phyloP scores from a whole-genome alignment of 2,329 filamentous ascomycete species.

The Rhexocercosporidium sp. region DNA sequence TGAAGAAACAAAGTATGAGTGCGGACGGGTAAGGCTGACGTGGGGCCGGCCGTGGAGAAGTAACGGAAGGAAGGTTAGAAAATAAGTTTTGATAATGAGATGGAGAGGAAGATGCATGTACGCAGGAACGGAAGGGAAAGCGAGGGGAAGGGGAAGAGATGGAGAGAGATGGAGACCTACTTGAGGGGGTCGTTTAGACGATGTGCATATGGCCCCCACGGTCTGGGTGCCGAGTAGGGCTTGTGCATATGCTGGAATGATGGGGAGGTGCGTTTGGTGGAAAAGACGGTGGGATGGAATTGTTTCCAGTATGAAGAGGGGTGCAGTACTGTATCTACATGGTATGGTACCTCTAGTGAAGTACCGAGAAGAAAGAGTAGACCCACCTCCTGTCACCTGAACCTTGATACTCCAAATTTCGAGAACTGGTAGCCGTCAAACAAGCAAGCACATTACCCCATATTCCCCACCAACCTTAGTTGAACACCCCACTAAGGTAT shows the following conservation, averaged over 20 bases:
- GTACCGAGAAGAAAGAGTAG: no score
- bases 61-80: no score
- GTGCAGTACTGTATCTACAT: no score
- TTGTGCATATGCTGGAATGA: neutral
- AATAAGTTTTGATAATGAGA: neutral
- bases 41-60: neutral
- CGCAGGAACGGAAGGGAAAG: slow-evolving; percentile 16
- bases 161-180: neutral
- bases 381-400: no score
- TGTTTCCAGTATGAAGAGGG: no score
- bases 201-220: slow-evolving; percentile 12
- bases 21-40: slow-evolving; percentile 17
- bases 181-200: neutral
- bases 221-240: neutral
- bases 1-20: neutral
- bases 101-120: neutral
- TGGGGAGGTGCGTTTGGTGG: neutral
- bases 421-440: no score
- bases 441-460: neutral
- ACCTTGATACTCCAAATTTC: no score
- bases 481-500: neutral
- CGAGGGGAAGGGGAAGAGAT: neutral
- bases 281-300: no score
- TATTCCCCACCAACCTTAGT: neutral
- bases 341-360: no score